Evolutionary conservation across 2,329 filamentous ascomycete species (phyloP).

Genomic region (Periconia macrospinosa): DNA sequence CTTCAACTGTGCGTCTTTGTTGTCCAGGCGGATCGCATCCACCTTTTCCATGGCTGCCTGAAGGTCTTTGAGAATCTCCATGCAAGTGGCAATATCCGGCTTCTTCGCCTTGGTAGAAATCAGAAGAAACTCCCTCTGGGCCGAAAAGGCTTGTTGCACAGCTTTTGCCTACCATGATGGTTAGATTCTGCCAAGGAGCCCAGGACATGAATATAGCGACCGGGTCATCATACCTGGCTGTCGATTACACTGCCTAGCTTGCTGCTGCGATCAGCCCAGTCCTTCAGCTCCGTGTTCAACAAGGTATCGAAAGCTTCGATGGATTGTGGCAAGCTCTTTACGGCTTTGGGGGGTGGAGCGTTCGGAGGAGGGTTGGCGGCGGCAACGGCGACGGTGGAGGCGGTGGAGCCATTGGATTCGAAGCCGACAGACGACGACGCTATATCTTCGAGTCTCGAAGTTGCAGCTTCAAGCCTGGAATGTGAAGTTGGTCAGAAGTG

Average conservation of each 20-base stretch:
- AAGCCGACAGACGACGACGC: conserved; percentile 69
- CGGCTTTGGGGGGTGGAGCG: conserved; percentile 37
- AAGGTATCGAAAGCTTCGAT: conserved; percentile 87
- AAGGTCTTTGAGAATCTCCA: conserved; percentile 82
- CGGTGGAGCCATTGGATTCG: conserved; percentile 49
- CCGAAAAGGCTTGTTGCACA: conserved; percentile 70
- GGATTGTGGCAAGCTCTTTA: conserved; percentile 55
- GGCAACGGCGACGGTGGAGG: conserved; percentile 30
- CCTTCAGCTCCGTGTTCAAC: conserved; percentile 71
- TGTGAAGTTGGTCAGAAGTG: conserved; percentile 49
- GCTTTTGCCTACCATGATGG: conserved; percentile 51
- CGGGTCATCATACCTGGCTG: conserved; percentile 66
- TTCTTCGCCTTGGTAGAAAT: conserved; percentile 91
- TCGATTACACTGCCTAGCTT: conserved; percentile 76
- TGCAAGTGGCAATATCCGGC: conserved; percentile 72
- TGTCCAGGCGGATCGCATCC: conserved; percentile 78
- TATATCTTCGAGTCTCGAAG: conserved; percentile 93
- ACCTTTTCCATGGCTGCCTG: conserved; percentile 80
- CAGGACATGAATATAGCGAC: neutral
- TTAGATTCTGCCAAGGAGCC: conserved; percentile 2
- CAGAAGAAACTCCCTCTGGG: conserved; percentile 84
- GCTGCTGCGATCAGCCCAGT: conserved; percentile 76
- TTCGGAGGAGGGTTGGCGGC: conserved; percentile 28
- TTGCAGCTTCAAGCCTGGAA: conserved; percentile 91
- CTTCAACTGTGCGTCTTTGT: conserved; percentile 73